Percentiles rank a stretch among this genome's conserved stretches.
phyloP scores from a whole-genome alignment of 2,329 filamentous ascomycete genomes.

The Aspergillus fischeri region DNA sequence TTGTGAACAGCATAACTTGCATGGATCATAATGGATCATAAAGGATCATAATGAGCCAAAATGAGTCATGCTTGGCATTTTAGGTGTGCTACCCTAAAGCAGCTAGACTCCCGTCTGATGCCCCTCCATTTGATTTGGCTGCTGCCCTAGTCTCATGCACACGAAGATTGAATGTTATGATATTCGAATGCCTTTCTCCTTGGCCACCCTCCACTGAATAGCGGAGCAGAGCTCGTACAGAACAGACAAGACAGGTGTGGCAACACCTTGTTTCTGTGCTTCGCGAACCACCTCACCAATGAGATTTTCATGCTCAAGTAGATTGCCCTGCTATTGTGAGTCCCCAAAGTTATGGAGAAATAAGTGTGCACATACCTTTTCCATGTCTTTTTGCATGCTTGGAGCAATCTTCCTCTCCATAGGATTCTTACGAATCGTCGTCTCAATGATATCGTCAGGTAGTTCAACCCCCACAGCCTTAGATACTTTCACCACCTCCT shows the following conservation, averaged over 20 bases:
- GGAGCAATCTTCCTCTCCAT: slow-evolving; percentile 43
- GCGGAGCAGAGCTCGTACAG: slow-evolving; percentile 2
- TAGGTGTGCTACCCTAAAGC: too few species aligned
- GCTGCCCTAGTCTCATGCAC: too few species aligned
- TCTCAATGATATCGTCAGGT: slow-evolving; percentile 41
- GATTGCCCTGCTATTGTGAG: slow-evolving; percentile 13
- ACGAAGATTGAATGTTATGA: too few species aligned
- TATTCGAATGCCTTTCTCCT: background rate
- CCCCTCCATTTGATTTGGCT: too few species aligned
- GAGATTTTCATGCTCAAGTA: slow-evolving; percentile 52
- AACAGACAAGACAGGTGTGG: slow-evolving; percentile 23
- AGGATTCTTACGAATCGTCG: slow-evolving; percentile 48
- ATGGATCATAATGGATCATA: too few species aligned
- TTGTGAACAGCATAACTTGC: too few species aligned
- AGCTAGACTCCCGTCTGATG: too few species aligned
- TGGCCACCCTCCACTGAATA: slow-evolving; percentile 3
- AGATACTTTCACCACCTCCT: slow-evolving; percentile 40
- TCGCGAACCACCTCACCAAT: slow-evolving; percentile 52
- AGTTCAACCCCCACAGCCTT: slow-evolving; percentile 43
- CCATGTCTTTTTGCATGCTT: slow-evolving; percentile 12
- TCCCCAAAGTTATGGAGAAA: background rate
- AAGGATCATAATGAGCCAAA: too few species aligned
- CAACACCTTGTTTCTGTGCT: slow-evolving; percentile 44
- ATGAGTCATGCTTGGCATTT: too few species aligned
- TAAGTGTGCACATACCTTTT: slow-evolving; percentile 34